Percentiles rank a stretch among this genome's conserved stretches.
Conservation (phyloP, 805 yeast species). For the Metschnikowia proteae region DNA sequence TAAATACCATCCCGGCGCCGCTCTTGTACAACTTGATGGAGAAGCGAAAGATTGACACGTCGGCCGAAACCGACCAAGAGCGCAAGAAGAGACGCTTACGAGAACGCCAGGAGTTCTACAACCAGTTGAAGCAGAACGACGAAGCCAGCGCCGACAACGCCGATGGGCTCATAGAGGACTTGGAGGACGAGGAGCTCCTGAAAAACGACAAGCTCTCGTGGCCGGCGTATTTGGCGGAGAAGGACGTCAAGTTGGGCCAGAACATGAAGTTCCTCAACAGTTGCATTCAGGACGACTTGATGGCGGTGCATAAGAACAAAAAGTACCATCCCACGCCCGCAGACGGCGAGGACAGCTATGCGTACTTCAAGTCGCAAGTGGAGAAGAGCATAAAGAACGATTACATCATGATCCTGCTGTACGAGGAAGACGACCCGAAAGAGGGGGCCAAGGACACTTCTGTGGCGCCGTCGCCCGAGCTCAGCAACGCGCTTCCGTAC, state of each 20-base stretch:
- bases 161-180: slow-evolving; percentile 19
- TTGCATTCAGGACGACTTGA: slow-evolving; percentile 24
- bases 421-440: slow-evolving; percentile 18
- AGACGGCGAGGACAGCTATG: slow-evolving; percentile 16
- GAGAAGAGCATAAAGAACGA: slow-evolving; percentile 28
- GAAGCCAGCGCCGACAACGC: slow-evolving; percentile 10
- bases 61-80: slow-evolving; percentile 34
- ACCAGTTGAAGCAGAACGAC: slow-evolving; percentile 31
- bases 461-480: slow-evolving; percentile 21
- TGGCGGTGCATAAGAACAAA: slow-evolving; percentile 25
- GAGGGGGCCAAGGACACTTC: slow-evolving; percentile 10
- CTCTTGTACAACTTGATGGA: slow-evolving; percentile 34
- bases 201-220: slow-evolving; percentile 29
- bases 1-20: slow-evolving; percentile 30
- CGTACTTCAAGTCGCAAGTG: slow-evolving; percentile 22
- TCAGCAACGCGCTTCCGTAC: slow-evolving; percentile 29
- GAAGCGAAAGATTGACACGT: slow-evolving; percentile 35
- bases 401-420: slow-evolving; percentile 25
- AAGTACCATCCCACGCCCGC: slow-evolving; percentile 27
- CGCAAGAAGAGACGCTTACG: slow-evolving; percentile 31
- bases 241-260: slow-evolving; percentile 35
- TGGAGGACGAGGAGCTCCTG: slow-evolving; percentile 23
- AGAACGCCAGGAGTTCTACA: slow-evolving; percentile 39
- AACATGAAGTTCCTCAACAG: slow-evolving; percentile 34
- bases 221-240: slow-evolving; percentile 37